A percentile compares a stretch with the other conserved stretches of the same genome.
Conservation (phyloP, 768 basidiomycete genomes). For the Clavulina sp. region DNA sequence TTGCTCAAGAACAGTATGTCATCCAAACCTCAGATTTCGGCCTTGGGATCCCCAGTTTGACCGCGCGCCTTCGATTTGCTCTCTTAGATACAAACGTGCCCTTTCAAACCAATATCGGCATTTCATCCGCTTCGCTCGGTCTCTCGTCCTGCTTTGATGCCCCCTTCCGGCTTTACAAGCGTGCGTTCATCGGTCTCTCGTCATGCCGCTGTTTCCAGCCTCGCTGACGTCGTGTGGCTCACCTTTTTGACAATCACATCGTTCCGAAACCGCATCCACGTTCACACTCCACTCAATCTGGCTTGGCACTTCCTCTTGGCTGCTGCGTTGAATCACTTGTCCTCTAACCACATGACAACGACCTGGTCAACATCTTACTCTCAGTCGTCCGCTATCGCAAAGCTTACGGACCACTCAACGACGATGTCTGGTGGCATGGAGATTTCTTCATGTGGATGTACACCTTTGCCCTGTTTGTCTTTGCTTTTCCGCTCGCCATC, state of each 20-base stretch:
- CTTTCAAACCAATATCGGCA: slow-evolving; percentile 10
- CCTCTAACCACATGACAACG: too few species aligned
- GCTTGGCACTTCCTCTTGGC: background rate
- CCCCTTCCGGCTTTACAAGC: slow-evolving; percentile 14
- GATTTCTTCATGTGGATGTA: slow-evolving; percentile 13
- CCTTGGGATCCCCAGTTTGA: too few species aligned
- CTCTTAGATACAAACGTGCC: background rate
- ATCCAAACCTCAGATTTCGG: background rate
- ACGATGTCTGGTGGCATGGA: slow-evolving; percentile 12
- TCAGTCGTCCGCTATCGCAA: slow-evolving; percentile 4
- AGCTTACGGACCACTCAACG: slow-evolving; percentile 14
- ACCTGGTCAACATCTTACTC: background rate
- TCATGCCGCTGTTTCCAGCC: background rate
- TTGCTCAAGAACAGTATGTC: slow-evolving; percentile 6
- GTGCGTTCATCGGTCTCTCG: slow-evolving; percentile 9
- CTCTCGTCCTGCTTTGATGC: slow-evolving; percentile 14
- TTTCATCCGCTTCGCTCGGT: slow-evolving; percentile 13
- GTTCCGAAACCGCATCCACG: too few species aligned
- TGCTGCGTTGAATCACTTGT: background rate
- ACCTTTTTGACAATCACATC: too few species aligned
- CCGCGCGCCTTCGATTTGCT: background rate
- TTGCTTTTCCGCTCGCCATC: slow-evolving; percentile 14
- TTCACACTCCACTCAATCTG: too few species aligned
- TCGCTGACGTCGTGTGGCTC: too few species aligned
- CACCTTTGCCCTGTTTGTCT: slow-evolving; percentile 8